phyloP scores from a whole-genome alignment of 768 basidiomycete species.

The Auricularia sp. region DNA sequence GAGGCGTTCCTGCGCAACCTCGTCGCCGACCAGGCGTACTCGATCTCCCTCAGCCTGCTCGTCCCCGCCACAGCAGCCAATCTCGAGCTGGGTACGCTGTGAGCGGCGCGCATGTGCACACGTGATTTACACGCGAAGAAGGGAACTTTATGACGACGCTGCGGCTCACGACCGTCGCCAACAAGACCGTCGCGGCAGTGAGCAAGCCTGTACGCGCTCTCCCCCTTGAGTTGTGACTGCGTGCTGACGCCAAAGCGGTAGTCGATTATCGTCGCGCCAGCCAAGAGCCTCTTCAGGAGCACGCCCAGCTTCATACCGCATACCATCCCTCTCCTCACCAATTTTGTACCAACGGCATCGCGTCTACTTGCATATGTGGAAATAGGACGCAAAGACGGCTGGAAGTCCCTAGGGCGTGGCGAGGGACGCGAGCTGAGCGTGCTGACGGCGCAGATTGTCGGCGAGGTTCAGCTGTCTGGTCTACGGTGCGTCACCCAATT shows the following conservation, averaged over 20 bases:
- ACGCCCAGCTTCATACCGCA: conserved; percentile 35
- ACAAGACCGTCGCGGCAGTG: conserved; percentile 49
- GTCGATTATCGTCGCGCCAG: conserved; percentile 48
- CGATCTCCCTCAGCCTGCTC: conserved; percentile 54
- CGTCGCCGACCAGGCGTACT: conserved; percentile 57
- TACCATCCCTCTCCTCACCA: conserved; percentile 45
- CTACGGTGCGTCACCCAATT: conserved; percentile 38
- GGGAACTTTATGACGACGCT: conserved; percentile 76
- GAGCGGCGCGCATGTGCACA: neutral
- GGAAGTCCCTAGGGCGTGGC: conserved; percentile 59
- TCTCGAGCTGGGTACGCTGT: conserved; percentile 39
- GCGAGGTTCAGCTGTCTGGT: conserved; percentile 54
- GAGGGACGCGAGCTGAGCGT: conserved; percentile 67
- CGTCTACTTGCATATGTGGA: conserved; percentile 50
- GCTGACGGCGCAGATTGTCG: conserved; percentile 47
- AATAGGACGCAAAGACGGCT: conserved; percentile 62
- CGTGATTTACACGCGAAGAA: neutral
- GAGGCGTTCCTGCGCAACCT: conserved; percentile 40
- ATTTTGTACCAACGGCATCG: conserved; percentile 39
- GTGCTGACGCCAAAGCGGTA: conserved; percentile 16
- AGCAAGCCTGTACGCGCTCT: conserved; percentile 52
- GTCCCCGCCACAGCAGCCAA: conserved; percentile 61
- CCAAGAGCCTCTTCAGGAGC: conserved; percentile 22
- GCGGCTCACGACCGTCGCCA: conserved; percentile 45
- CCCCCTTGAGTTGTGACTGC: neutral